phyloP scores from a whole-genome alignment of 192 early-diverging fungal genomes.

The Endogone sp. region DNA sequence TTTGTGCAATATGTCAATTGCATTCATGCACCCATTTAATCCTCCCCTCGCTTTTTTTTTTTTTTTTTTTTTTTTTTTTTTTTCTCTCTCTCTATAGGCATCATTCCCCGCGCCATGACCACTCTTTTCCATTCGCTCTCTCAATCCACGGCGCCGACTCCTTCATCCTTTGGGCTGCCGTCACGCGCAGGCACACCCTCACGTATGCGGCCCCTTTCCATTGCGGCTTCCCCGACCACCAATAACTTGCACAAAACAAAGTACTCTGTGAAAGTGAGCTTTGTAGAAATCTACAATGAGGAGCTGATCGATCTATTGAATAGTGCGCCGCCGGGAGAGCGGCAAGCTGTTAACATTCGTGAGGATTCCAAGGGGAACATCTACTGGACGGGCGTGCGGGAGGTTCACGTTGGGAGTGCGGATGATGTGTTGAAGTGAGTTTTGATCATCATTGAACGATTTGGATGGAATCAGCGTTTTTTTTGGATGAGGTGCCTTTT shows the following conservation, averaged over 20 bases:
- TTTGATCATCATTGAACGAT: no score
- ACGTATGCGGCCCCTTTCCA: neutral
- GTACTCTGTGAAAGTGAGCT: slow-evolving; percentile 69
- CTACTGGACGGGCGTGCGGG: slow-evolving; percentile 79
- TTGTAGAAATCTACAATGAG: slow-evolving; percentile 97
- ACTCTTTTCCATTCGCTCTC: slow-evolving; percentile 47
- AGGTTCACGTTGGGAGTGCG: slow-evolving; percentile 65
- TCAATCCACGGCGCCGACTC: slow-evolving; percentile 5
- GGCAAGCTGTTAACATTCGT: slow-evolving; percentile 67
- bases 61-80: no score
- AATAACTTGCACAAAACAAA: slow-evolving; percentile 6
- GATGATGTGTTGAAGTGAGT: slow-evolving; percentile 68
- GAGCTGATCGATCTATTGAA: slow-evolving; percentile 90
- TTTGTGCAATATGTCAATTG: neutral
- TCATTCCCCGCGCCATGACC: slow-evolving; percentile 71
- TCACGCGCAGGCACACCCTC: slow-evolving; percentile 4
- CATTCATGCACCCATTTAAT: slow-evolving; percentile 2
- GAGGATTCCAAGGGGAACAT: slow-evolving; percentile 89
- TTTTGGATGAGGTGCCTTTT: no score
- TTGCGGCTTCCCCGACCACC: neutral
- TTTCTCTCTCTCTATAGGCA: slow-evolving; percentile 33
- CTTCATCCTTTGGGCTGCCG: neutral
- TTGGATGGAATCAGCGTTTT: no score
- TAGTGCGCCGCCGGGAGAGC: slow-evolving; percentile 46
- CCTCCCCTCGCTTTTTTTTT: no score